phyloP scores from a whole-genome alignment of 2,329 filamentous ascomycete species.

The Hypoxylon sp. region DNA sequence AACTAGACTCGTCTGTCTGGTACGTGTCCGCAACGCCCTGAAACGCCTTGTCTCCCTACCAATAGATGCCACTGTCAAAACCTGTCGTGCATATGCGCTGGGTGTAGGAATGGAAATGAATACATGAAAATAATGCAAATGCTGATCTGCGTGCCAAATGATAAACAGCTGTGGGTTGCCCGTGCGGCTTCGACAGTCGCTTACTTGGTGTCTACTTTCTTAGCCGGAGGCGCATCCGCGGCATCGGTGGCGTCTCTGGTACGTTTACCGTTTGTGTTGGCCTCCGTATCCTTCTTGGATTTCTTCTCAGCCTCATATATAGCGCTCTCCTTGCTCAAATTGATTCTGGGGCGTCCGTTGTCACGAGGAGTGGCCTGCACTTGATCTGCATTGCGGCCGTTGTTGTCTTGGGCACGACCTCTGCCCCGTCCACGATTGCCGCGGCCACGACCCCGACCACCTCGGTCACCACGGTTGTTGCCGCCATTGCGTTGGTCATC shows the following conservation, averaged over 20 bases:
- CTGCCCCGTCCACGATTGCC: conserved; percentile 53
- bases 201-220: conserved; percentile 71
- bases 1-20: conserved; percentile 11
- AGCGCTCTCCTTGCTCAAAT: conserved; percentile 57
- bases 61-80: conserved; percentile 15
- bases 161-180: conserved; percentile 14
- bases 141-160: conserved; percentile 1
- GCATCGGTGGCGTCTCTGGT: conserved; percentile 63
- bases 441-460: too few relatives aligned
- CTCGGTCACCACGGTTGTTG: conserved; percentile 60
- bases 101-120: conserved; percentile 8
- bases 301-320: conserved; percentile 43
- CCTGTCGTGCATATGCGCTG: neutral
- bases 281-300: too few relatives aligned
- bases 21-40: conserved; percentile 20
- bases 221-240: conserved; percentile 63
- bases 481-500: conserved; percentile 71
- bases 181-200: conserved; percentile 44
- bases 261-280: conserved; percentile 63
- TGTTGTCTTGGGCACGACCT: conserved; percentile 53
- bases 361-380: conserved; percentile 49
- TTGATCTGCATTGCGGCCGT: conserved; percentile 53
- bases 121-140: conserved; percentile 3
- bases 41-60: conserved; percentile 27
- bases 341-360: conserved; percentile 57